phyloP scores from a whole-genome alignment of 257 asterid genomes.

The Galeopsis tetrahit region DNA sequence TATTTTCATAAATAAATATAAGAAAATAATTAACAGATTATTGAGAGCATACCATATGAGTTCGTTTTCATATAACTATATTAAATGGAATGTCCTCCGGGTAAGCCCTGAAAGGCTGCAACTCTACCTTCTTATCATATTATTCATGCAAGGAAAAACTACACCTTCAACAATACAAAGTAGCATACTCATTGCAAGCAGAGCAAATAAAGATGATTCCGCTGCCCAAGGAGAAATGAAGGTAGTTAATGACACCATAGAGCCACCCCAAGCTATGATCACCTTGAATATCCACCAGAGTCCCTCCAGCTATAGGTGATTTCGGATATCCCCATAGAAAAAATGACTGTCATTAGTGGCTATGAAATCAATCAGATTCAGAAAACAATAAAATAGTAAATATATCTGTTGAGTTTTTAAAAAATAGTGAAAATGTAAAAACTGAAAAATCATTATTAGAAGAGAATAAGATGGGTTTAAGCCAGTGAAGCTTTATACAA shows the following conservation, averaged over 20 bases:
- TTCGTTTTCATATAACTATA: too few relatives aligned
- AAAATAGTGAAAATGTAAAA: not conserved
- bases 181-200: constrained; percentile 80
- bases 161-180: constrained; percentile 98
- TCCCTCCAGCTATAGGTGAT: constrained; percentile 97
- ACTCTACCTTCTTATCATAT: constrained; percentile 90
- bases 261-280: constrained; percentile 97
- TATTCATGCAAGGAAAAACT: constrained; percentile 99
- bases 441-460: not conserved
- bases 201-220: constrained; percentile 65
- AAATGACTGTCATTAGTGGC: constrained; percentile 89
- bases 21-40: too few relatives aligned
- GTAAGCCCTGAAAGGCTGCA: too few relatives aligned
- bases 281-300: constrained; percentile 83
- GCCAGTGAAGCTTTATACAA: constrained; percentile 14
- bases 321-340: constrained; percentile 98
- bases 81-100: too few relatives aligned
- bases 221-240: constrained; percentile 97
- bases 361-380: constrained; percentile 50
- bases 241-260: constrained; percentile 98
- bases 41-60: too few relatives aligned
- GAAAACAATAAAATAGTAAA: constrained; percentile 21
- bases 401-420: not conserved
- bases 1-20: too few relatives aligned
- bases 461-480: constrained; percentile 15